Evolutionary conservation across 2,329 filamentous ascomycete genomes (phyloP).

Genomic region (Alternaria sp.): DNA sequence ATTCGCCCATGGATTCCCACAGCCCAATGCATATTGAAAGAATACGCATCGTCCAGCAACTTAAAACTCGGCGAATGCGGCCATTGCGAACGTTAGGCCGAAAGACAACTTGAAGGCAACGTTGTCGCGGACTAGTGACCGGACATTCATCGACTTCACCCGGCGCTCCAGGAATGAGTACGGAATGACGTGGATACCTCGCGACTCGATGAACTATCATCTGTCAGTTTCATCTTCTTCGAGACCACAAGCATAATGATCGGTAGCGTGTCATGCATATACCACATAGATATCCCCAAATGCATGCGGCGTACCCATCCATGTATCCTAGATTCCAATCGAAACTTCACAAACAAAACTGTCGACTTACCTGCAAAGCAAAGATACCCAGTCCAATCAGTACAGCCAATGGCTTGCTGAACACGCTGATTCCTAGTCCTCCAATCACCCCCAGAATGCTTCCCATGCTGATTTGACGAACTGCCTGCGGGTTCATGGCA

Average conservation of each 20-base stretch:
- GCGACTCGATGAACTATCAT: conserved; percentile 56
- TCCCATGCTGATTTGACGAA: conserved; percentile 55
- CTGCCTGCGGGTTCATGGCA: conserved; percentile 48
- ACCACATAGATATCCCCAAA: conserved; percentile 11
- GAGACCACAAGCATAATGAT: conserved; percentile 6
- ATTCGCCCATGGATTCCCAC: conserved; percentile 19
- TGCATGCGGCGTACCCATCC: neutral
- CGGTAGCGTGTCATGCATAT: conserved; percentile 12
- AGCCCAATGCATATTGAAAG: conserved; percentile 7
- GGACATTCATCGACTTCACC: conserved; percentile 57
- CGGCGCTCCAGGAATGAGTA: conserved; percentile 59
- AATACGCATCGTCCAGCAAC: neutral
- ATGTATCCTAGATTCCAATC: neutral
- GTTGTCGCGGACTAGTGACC: conserved; percentile 61
- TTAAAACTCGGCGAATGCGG: conserved; percentile 66
- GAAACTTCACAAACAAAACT: neutral
- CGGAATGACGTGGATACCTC: conserved; percentile 59
- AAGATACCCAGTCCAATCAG: conserved; percentile 70
- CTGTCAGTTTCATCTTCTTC: conserved; percentile 19
- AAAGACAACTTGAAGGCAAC: conserved; percentile 73
- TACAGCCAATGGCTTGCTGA: conserved; percentile 73
- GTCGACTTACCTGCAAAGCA: conserved; percentile 63
- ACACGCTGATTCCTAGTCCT: conserved; percentile 70
- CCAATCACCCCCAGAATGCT: conserved; percentile 54
- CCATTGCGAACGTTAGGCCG: conserved; percentile 73